These are phyloP conservation scores for Saccharomyces hybrid DNA, from an alignment of 1,139 yeast species.

Conservation along the genomic window DNA sequence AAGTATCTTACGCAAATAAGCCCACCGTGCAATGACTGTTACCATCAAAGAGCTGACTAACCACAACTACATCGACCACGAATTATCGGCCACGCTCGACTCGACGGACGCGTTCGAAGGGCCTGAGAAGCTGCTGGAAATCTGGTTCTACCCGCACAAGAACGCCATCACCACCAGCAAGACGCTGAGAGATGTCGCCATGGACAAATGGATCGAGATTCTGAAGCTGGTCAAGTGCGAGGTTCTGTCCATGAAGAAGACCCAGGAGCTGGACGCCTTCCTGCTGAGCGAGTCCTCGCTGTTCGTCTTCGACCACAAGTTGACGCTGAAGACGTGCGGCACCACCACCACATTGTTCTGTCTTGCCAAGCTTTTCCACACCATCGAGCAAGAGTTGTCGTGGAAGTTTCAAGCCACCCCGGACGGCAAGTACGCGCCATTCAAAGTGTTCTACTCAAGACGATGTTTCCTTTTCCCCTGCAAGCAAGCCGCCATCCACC, in stretches of 20 bases:
- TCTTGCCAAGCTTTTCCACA: slow-evolving; percentile 52
- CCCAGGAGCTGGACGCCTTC: slow-evolving; percentile 67
- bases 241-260: slow-evolving; percentile 69
- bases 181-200: slow-evolving; percentile 59
- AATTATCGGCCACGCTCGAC: slow-evolving; percentile 69
- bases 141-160: slow-evolving; percentile 66
- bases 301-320: slow-evolving; percentile 79
- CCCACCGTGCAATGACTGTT: slow-evolving; percentile 18
- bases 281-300: slow-evolving; percentile 82
- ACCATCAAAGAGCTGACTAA: slow-evolving; percentile 27
- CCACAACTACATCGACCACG: slow-evolving; percentile 62
- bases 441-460: slow-evolving; percentile 79
- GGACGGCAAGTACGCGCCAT: slow-evolving; percentile 33
- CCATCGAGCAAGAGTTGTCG: slow-evolving; percentile 38
- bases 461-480: slow-evolving; percentile 90
- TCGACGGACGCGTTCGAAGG: slow-evolving; percentile 93
- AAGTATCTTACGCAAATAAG: background rate
- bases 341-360: slow-evolving; percentile 87
- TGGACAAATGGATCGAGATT: slow-evolving; percentile 60
- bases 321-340: slow-evolving; percentile 90
- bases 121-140: slow-evolving; percentile 86
- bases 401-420: slow-evolving; percentile 31
- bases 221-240: slow-evolving; percentile 83
- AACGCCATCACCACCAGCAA: slow-evolving; percentile 26
- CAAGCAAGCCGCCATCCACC: slow-evolving; percentile 72